Base-by-base conservation (phyloP, 2,329 filamentous ascomycete species). In the Knufia fluminis region DNA sequence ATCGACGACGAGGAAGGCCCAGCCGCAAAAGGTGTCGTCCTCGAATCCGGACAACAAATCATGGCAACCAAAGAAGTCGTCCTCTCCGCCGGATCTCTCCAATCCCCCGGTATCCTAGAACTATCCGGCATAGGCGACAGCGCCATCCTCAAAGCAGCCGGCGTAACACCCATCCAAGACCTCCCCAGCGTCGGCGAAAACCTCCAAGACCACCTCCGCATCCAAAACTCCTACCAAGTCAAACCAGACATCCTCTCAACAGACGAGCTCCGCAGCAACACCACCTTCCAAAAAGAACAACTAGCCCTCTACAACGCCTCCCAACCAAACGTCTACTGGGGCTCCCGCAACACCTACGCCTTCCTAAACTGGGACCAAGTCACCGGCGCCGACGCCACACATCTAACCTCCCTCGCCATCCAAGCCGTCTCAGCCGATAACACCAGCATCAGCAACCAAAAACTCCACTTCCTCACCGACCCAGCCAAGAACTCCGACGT, bases 61-160 rank as follows among this genome's bases (percentile, higher is more conserved):
- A 38, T 38, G 35, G 40, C 40, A 16, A 43, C 23, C 12, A 24
- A 43, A 17, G 71, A 74, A 49, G 64, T 73, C 1, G 66, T 74
- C 32, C 55, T 75, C 2, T 64, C 69, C 0, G 69, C 69, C 0
- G 70, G 70, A 1, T 62, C 64, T 0, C 60, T 71, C 17, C 55
- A 73, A 61, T 17, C 72, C 63, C 28, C 61, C 1, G 67, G 73
- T 44, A 59, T 77, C 2, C 64, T 78, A 0, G 69, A 76, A 54
- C 61, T 73, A 1, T 76, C 73, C n/a, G 74, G 74, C 1, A 66
- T 78, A 6, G 75, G 75, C 0, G 61, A 65, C 3, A 54, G 58
- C 9, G 56, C 59, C 1, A 54, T 69, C 1, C 57, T 78, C 3
- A 45, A 61, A 0, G 52, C 54, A 3, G 60, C 70, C 12, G 61